A percentile compares a stretch with the other conserved stretches of the same genome.
Conservation (phyloP, 257 asterid species). For the Dorcoceras hygrometricum region DNA sequence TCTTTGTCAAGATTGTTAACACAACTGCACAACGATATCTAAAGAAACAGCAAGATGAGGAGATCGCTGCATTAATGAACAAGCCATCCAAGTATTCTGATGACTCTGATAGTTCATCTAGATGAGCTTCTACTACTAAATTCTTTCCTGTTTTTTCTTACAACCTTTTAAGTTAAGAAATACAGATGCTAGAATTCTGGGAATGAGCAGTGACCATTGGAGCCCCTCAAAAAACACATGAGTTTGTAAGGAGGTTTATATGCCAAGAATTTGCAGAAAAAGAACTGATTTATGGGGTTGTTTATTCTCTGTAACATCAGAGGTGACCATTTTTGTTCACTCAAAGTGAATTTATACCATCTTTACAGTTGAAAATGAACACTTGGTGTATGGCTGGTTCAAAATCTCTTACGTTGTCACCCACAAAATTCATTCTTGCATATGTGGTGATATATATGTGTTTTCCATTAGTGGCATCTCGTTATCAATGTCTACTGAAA, state of each 20-base stretch:
- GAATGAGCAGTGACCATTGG: constrained; percentile 14
- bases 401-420: no score
- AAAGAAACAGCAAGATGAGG: constrained; percentile 64
- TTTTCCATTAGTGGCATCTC: no score
- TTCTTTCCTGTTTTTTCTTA: neutral
- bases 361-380: constrained; percentile 15
- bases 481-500: no score
- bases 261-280: neutral
- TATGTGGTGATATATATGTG: no score
- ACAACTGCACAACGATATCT: constrained; percentile 64
- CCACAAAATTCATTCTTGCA: no score
- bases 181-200: constrained; percentile 21
- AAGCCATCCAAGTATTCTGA: no score
- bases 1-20: constrained; percentile 67
- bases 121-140: constrained; percentile 4
- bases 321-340: neutral
- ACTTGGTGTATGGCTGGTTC: constrained; percentile 8
- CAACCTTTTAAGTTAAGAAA: constrained; percentile 15
- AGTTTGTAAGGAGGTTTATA: no score
- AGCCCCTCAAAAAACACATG: neutral
- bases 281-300: neutral
- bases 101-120: constrained; percentile 15
- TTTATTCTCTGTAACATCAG: neutral
- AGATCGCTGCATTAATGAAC: constrained; percentile 47
- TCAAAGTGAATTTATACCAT: neutral